Percentiles rank a stretch among this genome's conserved stretches.
These are phyloP conservation scores for Pachyrhizus erosus DNA, from an alignment of 306 rosid species.

Conservation along the genomic window DNA sequence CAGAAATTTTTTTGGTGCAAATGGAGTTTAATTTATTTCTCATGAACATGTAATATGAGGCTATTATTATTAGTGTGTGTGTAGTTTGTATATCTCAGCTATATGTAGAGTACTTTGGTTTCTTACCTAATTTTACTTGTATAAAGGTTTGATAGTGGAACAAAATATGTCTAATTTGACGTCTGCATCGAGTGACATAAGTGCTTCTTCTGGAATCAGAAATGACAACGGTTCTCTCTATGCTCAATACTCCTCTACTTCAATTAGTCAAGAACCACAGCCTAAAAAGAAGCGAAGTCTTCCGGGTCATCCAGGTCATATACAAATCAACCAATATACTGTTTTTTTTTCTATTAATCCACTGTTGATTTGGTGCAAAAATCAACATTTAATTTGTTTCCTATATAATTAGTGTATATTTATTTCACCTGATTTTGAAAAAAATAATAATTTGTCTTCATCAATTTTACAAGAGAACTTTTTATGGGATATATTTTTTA, in stretches of 20 bases:
- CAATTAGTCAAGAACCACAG: slow-evolving; percentile 59
- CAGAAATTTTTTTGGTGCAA: slow-evolving; percentile 31
- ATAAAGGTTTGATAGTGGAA: slow-evolving; percentile 52
- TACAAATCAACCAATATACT: neutral
- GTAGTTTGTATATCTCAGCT: neutral
- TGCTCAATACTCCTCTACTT: slow-evolving; percentile 55
- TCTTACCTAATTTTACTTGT: neutral
- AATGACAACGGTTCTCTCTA: slow-evolving; percentile 51
- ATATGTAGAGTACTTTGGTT: slow-evolving; percentile 5
- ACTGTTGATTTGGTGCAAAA: neutral
- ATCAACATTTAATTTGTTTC: neutral
- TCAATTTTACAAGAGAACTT: too few species aligned
- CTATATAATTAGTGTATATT: neutral
- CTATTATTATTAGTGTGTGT: neutral
- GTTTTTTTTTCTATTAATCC: neutral
- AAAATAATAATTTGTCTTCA: too few species aligned
- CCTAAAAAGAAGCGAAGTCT: slow-evolving; percentile 78
- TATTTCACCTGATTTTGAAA: neutral
- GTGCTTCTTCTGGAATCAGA: slow-evolving; percentile 63
- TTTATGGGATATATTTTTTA: too few species aligned
- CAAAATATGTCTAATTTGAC: slow-evolving; percentile 81
- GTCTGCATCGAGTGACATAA: slow-evolving; percentile 70
- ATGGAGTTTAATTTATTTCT: slow-evolving; percentile 25
- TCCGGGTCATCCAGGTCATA: slow-evolving; percentile 88
- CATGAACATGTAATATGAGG: neutral